These are phyloP conservation scores for Aspergillus sp. DNA, from an alignment of 2,329 filamentous ascomycete genomes.

Conservation along the genomic window DNA sequence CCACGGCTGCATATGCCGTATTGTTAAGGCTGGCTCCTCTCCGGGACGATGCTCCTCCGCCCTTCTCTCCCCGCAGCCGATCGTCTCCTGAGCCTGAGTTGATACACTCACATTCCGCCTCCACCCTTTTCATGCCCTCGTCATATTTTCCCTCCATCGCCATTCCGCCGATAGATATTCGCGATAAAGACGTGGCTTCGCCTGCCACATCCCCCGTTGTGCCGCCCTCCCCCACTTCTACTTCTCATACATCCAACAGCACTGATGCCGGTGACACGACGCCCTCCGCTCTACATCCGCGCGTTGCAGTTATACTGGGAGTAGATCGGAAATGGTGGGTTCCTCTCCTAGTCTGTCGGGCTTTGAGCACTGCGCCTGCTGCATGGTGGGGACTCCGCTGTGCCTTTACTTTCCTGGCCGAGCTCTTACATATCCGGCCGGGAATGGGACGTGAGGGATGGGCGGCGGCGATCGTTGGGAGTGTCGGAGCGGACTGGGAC, in stretches of 20 bases:
- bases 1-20: constrained; percentile 44
- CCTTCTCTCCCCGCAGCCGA: constrained; percentile 35
- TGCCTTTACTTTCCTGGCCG: constrained; percentile 68
- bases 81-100: constrained; percentile 32
- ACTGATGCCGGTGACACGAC: constrained; percentile 35
- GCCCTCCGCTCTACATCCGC: constrained; percentile 65
- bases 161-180: constrained; percentile 23
- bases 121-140: constrained; percentile 15
- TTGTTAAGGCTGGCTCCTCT: constrained; percentile 46
- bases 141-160: constrained; percentile 18
- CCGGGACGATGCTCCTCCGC: constrained; percentile 44
- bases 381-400: constrained; percentile 74
- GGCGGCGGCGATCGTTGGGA: constrained; percentile 44
- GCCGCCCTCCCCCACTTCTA: constrained; percentile 37
- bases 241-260: constrained; percentile 33
- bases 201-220: constrained; percentile 31
- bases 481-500: constrained; percentile 47
- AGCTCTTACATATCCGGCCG: constrained; percentile 59
- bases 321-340: constrained; percentile 74
- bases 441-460: constrained; percentile 48
- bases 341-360: constrained; percentile 73
- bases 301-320: constrained; percentile 77
- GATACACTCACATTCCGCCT: constrained; percentile 25
- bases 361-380: constrained; percentile 71
- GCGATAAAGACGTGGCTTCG: constrained; percentile 37